Conservation (phyloP, 192 early-diverging fungal genomes). For the Fimicolochytrium jonesii region DNA sequence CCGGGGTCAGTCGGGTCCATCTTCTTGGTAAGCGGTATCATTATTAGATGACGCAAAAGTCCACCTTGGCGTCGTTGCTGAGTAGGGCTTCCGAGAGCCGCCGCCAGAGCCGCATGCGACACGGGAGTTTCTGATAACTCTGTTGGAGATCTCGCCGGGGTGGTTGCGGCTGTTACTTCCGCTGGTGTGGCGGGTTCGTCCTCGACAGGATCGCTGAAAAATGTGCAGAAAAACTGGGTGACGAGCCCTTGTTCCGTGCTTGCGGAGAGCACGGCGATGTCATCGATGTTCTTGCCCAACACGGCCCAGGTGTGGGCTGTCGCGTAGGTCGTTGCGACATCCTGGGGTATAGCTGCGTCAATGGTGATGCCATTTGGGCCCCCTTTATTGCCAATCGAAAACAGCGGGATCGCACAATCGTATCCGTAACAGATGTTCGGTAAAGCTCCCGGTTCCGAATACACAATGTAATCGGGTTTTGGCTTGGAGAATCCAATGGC, state of each 20-base stretch:
- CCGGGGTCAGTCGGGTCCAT: not conserved
- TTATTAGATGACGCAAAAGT: too few relatives aligned
- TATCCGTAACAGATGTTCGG: not conserved
- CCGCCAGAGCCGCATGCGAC: not conserved
- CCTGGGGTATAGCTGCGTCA: not conserved
- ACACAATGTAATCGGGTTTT: constrained; percentile 1
- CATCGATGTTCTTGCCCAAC: not conserved
- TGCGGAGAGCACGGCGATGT: not conserved
- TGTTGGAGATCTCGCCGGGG: not conserved
- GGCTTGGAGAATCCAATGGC: not conserved
- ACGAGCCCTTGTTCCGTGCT: not conserved
- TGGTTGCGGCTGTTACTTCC: not conserved
- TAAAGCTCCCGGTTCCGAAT: too few relatives aligned
- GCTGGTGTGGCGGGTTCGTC: not conserved
- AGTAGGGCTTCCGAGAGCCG: not conserved
- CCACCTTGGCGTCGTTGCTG: too few relatives aligned
- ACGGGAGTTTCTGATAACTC: too few relatives aligned
- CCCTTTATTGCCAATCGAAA: not conserved
- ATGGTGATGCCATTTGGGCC: not conserved
- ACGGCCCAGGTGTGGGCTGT: not conserved
- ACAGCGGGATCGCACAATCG: not conserved
- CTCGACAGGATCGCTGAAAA: not conserved
- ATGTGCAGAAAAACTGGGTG: constrained; percentile 1
- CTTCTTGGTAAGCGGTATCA: not conserved
- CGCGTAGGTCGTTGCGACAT: not conserved